Base-by-base conservation (phyloP, 768 basidiomycete species). In the Podaxis sp. region DNA sequence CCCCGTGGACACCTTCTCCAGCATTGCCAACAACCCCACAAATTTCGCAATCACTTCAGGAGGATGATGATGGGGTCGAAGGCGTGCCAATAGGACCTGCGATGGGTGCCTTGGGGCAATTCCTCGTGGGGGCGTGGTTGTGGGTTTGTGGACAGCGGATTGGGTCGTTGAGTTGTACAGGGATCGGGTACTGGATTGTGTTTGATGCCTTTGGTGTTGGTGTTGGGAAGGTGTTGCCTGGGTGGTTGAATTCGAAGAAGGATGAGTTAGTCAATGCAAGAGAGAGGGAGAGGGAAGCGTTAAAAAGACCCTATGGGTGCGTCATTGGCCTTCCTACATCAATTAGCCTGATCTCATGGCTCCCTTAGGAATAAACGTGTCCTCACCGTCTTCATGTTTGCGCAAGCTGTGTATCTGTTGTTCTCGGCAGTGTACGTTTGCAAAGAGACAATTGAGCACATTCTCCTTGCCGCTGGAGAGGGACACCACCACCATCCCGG, bases 341-440 rank as follows among this genome's bases (percentile, higher is more conserved):
- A 4, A 4, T 53, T 63, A 44, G 42, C 49, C 51, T 65, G 56
- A 57, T 39, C 33, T 65, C 63, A 63, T 26, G 44, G 62, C 46
- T 28, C 63, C 22, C 49, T 17, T 63, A 92, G 90, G 61, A 85
- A 84, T 63, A 83, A 84, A 3, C 87, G 92, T 1, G 69, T 88
- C 42, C 86, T 86, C 68, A 90, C 89, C 0, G 83, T 91, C 3
- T 71, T 87, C 59, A 78, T 93, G 73, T 99, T 99, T 68, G 87
- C 93, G 0, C 96, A 98, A 69, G 86, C 87, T 9, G 92, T 99
- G 12, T 99, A 97, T 74, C 80, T 99, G 61, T 87, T 96, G 79
- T 99, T 99, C 72, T 87, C 95, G 0, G 87, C 93, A 0, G 90
- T 98, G 2, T 99, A 99, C 76, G 90, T 99, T 17, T 95, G 94